phyloP scores from a whole-genome alignment of 495 filamentous ascomycete species.

The Ascobolus immersus region DNA sequence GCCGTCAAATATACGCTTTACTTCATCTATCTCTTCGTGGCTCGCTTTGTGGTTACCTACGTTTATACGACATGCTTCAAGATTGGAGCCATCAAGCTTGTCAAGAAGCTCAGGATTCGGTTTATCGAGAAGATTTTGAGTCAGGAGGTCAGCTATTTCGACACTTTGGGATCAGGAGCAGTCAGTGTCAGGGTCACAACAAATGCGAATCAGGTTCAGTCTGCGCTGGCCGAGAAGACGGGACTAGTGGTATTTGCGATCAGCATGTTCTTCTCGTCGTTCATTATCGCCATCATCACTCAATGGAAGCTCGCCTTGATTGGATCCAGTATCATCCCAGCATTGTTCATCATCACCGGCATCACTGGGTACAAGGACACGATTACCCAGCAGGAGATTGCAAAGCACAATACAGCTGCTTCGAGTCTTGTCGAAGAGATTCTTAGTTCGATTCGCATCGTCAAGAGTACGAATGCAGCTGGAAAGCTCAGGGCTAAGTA shows the following conservation, averaged over 20 bases:
- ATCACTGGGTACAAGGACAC: constrained; percentile 1
- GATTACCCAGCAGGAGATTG: not conserved
- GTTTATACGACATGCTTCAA: constrained; percentile 14
- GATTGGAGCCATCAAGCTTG: constrained; percentile 16
- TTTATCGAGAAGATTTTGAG: constrained; percentile 13
- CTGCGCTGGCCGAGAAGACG: constrained; percentile 14
- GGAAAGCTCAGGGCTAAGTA: constrained; percentile 2
- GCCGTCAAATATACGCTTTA: constrained; percentile 12
- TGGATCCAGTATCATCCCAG: constrained; percentile 11
- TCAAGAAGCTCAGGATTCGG: constrained; percentile 10
- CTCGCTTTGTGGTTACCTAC: constrained; percentile 17
- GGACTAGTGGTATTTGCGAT: constrained; percentile 14
- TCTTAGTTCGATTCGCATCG: constrained; percentile 6
- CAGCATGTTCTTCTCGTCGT: constrained; percentile 17
- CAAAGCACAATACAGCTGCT: not conserved
- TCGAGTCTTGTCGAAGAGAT: constrained; percentile 9
- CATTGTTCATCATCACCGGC: constrained; percentile 11
- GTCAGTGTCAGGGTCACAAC: constrained; percentile 5
- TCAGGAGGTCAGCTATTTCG: constrained; percentile 16
- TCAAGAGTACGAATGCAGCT: constrained; percentile 6
- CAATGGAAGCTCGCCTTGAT: constrained; percentile 21
- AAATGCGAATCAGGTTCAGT: constrained; percentile 12
- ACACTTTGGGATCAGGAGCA: constrained; percentile 1
- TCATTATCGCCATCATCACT: constrained; percentile 18
- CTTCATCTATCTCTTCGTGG: constrained; percentile 21